Conservation (phyloP, 177 flowering plant species). For the Tripterygium wilfordii region DNA sequence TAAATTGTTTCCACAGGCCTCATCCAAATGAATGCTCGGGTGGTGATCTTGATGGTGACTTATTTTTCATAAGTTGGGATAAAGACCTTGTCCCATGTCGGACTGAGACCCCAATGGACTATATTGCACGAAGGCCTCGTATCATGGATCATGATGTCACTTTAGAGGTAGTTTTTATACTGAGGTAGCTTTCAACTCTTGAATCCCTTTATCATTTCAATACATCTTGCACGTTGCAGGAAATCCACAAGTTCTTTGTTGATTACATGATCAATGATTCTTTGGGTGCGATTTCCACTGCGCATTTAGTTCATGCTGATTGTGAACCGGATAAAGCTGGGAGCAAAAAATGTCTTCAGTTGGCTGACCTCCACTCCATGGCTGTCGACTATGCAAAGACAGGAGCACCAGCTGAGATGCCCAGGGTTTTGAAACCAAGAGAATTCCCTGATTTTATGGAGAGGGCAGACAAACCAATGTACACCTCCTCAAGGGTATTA, state of each 20-base stretch:
- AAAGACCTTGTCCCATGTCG: constrained; percentile 56
- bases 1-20: constrained; percentile 48
- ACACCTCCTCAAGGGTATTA: constrained; percentile 53
- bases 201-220: not conserved
- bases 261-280: constrained; percentile 91
- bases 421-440: constrained; percentile 57
- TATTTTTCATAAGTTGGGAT: constrained; percentile 82
- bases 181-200: not conserved
- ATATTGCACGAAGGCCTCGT: constrained; percentile 66
- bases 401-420: constrained; percentile 96
- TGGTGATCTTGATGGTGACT: constrained; percentile 97
- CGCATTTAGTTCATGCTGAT: constrained; percentile 65
- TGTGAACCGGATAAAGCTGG: constrained; percentile 69
- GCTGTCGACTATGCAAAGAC: constrained; percentile 99
- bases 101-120: constrained; percentile 81
- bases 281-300: constrained; percentile 70
- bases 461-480: constrained; percentile 56
- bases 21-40: constrained; percentile 99
- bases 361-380: constrained; percentile 88
- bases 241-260: constrained; percentile 82
- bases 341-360: constrained; percentile 64
- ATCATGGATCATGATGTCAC: constrained; percentile 89
- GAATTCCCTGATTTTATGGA: constrained; percentile 94
- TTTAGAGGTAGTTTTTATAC: constrained; percentile 47
- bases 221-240: constrained; percentile 33